Evolutionary conservation across 805 yeast species (phyloP), one percentile per base, ranked within the genome.

Genomic region (Candida coleopterorum): DNA sequence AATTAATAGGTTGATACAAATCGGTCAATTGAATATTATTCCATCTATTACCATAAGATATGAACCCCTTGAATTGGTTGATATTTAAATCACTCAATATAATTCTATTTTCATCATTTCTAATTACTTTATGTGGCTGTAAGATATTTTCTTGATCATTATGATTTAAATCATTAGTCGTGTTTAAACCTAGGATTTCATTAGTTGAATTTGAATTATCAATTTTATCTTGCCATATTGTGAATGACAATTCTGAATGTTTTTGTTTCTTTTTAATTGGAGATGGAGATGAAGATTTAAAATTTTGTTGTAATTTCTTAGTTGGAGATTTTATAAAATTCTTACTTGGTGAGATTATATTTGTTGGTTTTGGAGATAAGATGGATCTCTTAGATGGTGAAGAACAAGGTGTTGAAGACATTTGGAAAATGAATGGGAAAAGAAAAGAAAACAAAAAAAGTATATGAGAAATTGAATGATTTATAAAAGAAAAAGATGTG

Each of bases 101-200:
- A 11, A 18, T 28, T 43, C 70, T 50, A 25, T 14, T 15, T 24
- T 12, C 6, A 28, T 23, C 29, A 8, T 29, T 24, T 25, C 37
- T 31, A 24, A n/a, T 30, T 7, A 29, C n/a, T 26, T 40, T 45
- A 32, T 53, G 53, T 8, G 68, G 67, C 44, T 58, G 68, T 41
- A 63, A 50, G 30, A 63, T 54, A 44, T 67, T 67, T 42, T 67
- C 72, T 50, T 67, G 70, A 44, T 67, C 70, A 37, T 53, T 52
- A 41, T 59, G 56, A 40, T 52, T 52, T 18, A 38, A 46, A 27
- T 43, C 48, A 41, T 53, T 56, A 27, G 42, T 26, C 26, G 46
- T 37, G 18, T 33, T 37, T 15, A 34, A 29, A 14, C 24, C 39
- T 14, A 32, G 34, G 6, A 18, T 23, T 17, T 39, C 39, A 10